A percentile compares a stretch with the other conserved stretches of the same genome.
These are phyloP conservation scores for Ophiostoma tasmaniense DNA, from an alignment of 2,329 filamentous ascomycete genomes.

Conservation along the genomic window DNA sequence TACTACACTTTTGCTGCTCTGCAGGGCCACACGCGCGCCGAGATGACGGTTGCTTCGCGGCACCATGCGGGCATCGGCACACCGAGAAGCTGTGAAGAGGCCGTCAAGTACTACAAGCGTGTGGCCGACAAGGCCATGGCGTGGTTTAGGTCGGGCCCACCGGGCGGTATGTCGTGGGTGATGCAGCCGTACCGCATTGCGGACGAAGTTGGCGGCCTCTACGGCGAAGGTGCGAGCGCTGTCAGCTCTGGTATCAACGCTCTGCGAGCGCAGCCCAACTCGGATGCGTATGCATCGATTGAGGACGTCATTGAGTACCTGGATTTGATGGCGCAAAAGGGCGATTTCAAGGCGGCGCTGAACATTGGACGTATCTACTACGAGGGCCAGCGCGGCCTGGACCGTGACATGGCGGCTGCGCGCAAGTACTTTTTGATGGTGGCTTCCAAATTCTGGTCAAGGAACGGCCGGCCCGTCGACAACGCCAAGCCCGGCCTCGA, in stretches of 20 bases:
- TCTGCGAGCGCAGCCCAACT: slow-evolving; percentile 60
- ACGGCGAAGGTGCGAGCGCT: slow-evolving; percentile 88
- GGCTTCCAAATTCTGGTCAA: slow-evolving; percentile 70
- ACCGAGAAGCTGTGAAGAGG: slow-evolving; percentile 74
- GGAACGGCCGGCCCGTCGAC: slow-evolving; percentile 64
- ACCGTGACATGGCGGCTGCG: slow-evolving; percentile 63
- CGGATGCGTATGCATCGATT: slow-evolving; percentile 75
- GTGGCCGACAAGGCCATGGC: slow-evolving; percentile 88
- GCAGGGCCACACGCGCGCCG: slow-evolving; percentile 70
- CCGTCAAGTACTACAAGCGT: slow-evolving; percentile 80
- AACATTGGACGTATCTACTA: slow-evolving; percentile 81
- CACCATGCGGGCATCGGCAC: slow-evolving; percentile 80
- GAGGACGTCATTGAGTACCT: slow-evolving; percentile 94
- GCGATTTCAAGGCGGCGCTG: slow-evolving; percentile 79
- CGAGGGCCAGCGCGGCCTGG: slow-evolving; percentile 69
- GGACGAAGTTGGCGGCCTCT: slow-evolving; percentile 85
- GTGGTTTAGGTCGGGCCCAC: slow-evolving; percentile 83
- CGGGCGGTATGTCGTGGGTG: slow-evolving; percentile 71
- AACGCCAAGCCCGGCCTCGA: slow-evolving; percentile 64
- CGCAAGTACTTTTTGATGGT: slow-evolving; percentile 75
- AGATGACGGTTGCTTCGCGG: slow-evolving; percentile 89
- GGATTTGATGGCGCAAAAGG: slow-evolving; percentile 81
- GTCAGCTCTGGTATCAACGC: slow-evolving; percentile 81
- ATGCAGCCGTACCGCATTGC: slow-evolving; percentile 76
- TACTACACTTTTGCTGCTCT: slow-evolving; percentile 93